These are phyloP conservation scores for Ploettnerulaceae sp. DNA, from an alignment of 2,329 filamentous ascomycete species.

Conservation along the genomic window DNA sequence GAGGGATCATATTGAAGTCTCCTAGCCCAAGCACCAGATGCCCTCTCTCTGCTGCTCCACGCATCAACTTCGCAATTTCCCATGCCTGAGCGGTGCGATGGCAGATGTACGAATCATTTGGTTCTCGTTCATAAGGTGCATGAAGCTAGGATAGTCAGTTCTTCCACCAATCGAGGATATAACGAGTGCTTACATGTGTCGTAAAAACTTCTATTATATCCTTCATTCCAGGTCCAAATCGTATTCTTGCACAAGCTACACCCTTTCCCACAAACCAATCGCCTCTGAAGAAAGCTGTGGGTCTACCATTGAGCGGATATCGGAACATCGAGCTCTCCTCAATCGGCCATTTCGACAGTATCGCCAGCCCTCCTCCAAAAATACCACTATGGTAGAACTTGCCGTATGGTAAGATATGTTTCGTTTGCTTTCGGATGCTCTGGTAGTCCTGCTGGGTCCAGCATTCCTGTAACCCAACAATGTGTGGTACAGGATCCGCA, in stretches of 20 bases:
- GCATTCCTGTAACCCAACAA: conserved; percentile 93
- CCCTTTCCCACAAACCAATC: conserved; percentile 98
- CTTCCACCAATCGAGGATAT: not conserved
- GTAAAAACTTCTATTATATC: conserved; percentile 86
- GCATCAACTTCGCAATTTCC: conserved; percentile 88
- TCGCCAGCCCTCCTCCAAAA: conserved; percentile 84
- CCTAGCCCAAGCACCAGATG: conserved; percentile 82
- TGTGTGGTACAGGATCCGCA: conserved; percentile 65
- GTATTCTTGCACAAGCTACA: conserved; percentile 75
- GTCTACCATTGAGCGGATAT: conserved; percentile 89
- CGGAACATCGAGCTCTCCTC: conserved; percentile 79
- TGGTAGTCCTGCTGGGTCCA: conserved; percentile 85
- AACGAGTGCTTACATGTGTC: conserved; percentile 62
- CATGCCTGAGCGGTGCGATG: conserved; percentile 91
- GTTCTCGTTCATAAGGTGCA: conserved; percentile 77
- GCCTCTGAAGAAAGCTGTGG: conserved; percentile 87
- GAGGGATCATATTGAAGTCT: conserved; percentile 95
- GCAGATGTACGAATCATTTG: conserved; percentile 79
- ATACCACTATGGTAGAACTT: conserved; percentile 92
- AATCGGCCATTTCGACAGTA: conserved; percentile 89
- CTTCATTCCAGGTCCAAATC: conserved; percentile 57
- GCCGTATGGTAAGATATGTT: conserved; percentile 72
- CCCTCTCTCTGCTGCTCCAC: conserved; percentile 71
- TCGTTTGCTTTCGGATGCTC: conserved; percentile 68
- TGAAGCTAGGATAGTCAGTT: conserved; percentile 57